These are phyloP conservation scores for Leccinum longicurvipes DNA, from an alignment of 768 basidiomycete genomes.

Conservation along the genomic window DNA sequence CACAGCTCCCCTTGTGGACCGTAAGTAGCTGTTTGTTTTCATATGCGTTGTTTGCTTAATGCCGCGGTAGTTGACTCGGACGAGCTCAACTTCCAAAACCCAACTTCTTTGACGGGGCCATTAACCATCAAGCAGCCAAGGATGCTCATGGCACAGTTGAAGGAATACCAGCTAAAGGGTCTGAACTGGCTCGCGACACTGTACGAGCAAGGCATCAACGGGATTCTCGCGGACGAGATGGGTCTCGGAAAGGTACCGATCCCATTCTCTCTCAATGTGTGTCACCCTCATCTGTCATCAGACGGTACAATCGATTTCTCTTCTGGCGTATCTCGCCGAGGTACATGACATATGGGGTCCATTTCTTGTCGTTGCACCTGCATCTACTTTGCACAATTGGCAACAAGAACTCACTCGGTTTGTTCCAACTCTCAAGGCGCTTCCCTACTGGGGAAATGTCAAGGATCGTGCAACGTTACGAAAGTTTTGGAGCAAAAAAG, in stretches of 20 bases:
- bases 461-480: conserved; percentile 93
- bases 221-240: conserved; percentile 99
- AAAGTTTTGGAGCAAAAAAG: conserved; percentile 98
- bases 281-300: conserved; percentile 25
- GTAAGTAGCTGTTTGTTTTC: conserved; percentile 41
- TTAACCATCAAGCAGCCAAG: conserved; percentile 87
- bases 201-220: conserved; percentile 99
- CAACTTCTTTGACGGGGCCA: conserved; percentile 81
- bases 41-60: conserved; percentile 2
- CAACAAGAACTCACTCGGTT: conserved; percentile 97
- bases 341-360: conserved; percentile 99
- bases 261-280: conserved; percentile 7
- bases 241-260: conserved; percentile 77
- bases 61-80: conserved; percentile 76
- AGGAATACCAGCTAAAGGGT: conserved; percentile 98
- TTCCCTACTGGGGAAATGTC: conserved; percentile 98
- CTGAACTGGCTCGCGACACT: conserved; percentile 96
- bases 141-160: conserved; percentile 95
- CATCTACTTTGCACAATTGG: conserved; percentile 98
- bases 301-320: conserved; percentile 97
- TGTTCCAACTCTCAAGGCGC: conserved; percentile 86
- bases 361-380: conserved; percentile 95
- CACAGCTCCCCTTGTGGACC: conserved; percentile 59
- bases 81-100: conserved; percentile 99
- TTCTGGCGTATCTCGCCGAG: conserved; percentile 94